These are phyloP conservation scores for Corymbia maculata DNA, from an alignment of 345 rosid genomes.

Conservation along the genomic window DNA sequence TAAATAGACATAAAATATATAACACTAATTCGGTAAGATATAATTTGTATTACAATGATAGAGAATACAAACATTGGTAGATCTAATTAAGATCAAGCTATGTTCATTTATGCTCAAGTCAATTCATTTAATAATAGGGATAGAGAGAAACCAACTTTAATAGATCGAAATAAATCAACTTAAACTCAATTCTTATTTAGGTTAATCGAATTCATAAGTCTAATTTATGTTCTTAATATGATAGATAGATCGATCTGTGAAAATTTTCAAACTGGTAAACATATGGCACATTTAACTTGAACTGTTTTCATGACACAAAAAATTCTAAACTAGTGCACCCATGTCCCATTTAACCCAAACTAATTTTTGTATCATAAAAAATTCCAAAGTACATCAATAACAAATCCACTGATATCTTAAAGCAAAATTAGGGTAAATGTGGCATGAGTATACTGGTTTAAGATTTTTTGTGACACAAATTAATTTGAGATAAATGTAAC, in stretches of 20 bases:
- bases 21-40: background rate
- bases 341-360: no score
- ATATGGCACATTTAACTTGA: background rate
- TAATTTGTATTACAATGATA: no score
- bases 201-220: background rate
- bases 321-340: no score
- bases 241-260: background rate
- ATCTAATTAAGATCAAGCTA: background rate
- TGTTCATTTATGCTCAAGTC: background rate
- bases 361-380: no score
- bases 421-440: no score
- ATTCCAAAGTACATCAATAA: fast-evolving
- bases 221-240: background rate
- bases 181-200: background rate
- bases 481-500: no score
- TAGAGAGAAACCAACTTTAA: background rate
- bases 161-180: background rate
- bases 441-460: fast-evolving
- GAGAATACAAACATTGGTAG: background rate
- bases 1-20: no score
- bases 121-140: no score
- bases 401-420: fast-evolving
- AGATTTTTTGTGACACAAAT: no score
- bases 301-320: background rate
- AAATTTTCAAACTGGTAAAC: background rate